Percentiles rank a stretch among this genome's conserved stretches.
Evolutionary conservation across 176 grass and related monocot species (phyloP).

Genomic region (Musa schizocarpa): DNA sequence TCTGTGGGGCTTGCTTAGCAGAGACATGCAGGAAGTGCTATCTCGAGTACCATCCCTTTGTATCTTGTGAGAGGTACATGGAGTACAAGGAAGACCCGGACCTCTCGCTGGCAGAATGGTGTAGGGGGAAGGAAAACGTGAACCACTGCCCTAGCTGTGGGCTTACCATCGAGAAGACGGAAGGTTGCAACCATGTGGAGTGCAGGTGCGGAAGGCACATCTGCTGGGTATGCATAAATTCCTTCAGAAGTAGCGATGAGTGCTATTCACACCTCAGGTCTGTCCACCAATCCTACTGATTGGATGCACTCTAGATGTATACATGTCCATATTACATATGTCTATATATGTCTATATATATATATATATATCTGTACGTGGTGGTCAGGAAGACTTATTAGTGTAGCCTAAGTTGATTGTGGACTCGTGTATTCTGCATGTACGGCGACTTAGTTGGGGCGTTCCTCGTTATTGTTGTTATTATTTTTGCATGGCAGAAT

Average conservation of each 20-base stretch:
- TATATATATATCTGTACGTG: not conserved
- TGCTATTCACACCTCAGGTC: slow-evolving; percentile 70
- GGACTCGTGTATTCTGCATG: no score
- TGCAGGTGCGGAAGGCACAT: slow-evolving; percentile 77
- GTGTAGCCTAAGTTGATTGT: not conserved
- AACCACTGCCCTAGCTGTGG: slow-evolving; percentile 62
- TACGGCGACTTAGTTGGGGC: no score
- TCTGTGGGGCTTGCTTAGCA: slow-evolving; percentile 59
- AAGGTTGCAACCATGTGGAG: slow-evolving; percentile 80
- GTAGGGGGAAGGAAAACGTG: slow-evolving; percentile 68
- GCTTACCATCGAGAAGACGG: slow-evolving; percentile 74
- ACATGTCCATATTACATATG: slow-evolving; percentile 4
- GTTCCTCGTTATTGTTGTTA: no score
- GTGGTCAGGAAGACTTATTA: not conserved
- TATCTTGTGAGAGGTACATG: slow-evolving; percentile 69
- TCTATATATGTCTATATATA: not conserved
- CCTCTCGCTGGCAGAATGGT: slow-evolving; percentile 52
- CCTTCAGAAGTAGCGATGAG: slow-evolving; percentile 49
- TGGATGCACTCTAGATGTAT: not conserved
- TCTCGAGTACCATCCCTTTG: slow-evolving; percentile 64
- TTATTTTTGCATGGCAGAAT: no score
- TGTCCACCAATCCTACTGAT: slow-evolving; percentile 27
- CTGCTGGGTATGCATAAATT: slow-evolving; percentile 72
- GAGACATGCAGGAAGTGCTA: slow-evolving; percentile 88
- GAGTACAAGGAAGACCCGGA: slow-evolving; percentile 82